A percentile compares a stretch with the other conserved stretches of the same genome.
phyloP scores from a whole-genome alignment of 2,329 filamentous ascomycete genomes.

The Orbilia ellipsospora region DNA sequence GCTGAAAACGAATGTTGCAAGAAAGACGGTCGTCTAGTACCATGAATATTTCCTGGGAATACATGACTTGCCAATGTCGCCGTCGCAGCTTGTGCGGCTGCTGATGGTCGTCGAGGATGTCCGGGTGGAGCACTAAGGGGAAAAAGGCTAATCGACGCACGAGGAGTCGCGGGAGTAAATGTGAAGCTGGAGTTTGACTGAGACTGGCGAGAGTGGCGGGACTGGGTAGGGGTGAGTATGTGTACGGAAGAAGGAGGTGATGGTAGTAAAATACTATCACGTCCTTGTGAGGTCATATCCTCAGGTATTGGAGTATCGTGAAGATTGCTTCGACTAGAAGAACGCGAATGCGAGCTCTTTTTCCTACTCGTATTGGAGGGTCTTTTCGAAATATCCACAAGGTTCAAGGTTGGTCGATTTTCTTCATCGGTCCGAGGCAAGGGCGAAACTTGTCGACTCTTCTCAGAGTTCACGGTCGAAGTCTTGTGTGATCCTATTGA shows the following conservation, averaged over 20 bases:
- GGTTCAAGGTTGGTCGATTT: constrained; percentile 13
- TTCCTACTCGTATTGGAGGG: constrained; percentile 40
- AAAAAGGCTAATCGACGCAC: constrained; percentile 47
- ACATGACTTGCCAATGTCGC: constrained; percentile 26
- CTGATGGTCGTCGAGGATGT: constrained; percentile 27
- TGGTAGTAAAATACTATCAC: constrained; percentile 45
- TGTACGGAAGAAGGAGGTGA: constrained; percentile 44
- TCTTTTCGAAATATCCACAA: constrained; percentile 39
- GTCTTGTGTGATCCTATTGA: constrained; percentile 49
- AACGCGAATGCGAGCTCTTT: constrained; percentile 49
- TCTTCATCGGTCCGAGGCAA: constrained; percentile 37
- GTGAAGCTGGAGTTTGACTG: constrained; percentile 53
- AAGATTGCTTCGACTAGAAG: constrained; percentile 43
- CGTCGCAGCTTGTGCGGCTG: constrained; percentile 25
- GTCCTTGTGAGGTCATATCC: constrained; percentile 42
- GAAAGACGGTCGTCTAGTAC: constrained; percentile 39
- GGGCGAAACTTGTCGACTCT: constrained; percentile 47
- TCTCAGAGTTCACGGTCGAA: constrained; percentile 36
- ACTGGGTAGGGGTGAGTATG: constrained; percentile 43
- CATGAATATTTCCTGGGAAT: constrained; percentile 28
- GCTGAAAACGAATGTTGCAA: constrained; percentile 44
- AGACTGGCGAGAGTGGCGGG: constrained; percentile 46
- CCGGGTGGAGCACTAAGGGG: constrained; percentile 48
- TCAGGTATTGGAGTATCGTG: constrained; percentile 41
- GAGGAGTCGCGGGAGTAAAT: constrained; percentile 44